These are phyloP conservation scores for Sedum album DNA, from an alignment of 164 flowering plant genomes.

Conservation along the genomic window DNA sequence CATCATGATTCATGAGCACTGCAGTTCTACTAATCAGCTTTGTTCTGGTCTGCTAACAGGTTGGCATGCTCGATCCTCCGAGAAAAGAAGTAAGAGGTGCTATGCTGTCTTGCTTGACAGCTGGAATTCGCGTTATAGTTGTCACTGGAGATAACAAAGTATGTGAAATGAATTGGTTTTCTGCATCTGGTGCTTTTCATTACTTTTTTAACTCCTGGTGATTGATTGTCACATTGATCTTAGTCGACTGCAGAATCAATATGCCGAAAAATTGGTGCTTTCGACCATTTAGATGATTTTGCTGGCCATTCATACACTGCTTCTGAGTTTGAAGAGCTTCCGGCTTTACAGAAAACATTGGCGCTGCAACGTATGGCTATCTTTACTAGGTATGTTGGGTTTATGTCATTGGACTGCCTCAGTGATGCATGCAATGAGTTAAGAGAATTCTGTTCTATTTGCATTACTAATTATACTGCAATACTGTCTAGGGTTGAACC, in stretches of 20 bases:
- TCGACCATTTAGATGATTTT: slow-evolving; percentile 77
- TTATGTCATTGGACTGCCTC: background rate
- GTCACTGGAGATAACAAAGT: slow-evolving; percentile 99
- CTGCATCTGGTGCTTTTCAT: background rate
- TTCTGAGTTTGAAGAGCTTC: slow-evolving; percentile 92
- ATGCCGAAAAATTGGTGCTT: slow-evolving; percentile 83
- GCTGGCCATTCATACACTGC: slow-evolving; percentile 81
- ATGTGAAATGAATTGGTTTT: slow-evolving; percentile 6
- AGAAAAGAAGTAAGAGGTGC: slow-evolving; percentile 91
- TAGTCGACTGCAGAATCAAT: slow-evolving; percentile 95
- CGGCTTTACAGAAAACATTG: slow-evolving; percentile 66
- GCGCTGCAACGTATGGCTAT: slow-evolving; percentile 91
- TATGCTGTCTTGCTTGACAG: slow-evolving; percentile 87
- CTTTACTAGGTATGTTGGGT: slow-evolving; percentile 59
- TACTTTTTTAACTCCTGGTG: slow-evolving; percentile 7
- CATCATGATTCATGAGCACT: background rate
- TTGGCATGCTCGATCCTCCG: slow-evolving; percentile 99
- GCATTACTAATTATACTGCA: background rate
- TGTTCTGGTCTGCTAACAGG: slow-evolving; percentile 28
- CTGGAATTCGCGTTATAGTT: slow-evolving; percentile 96
- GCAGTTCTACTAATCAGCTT: slow-evolving; percentile 2
- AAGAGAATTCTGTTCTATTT: background rate
- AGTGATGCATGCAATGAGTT: background rate
- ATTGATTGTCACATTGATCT: slow-evolving; percentile 17
- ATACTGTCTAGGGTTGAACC: slow-evolving; percentile 78